Conservation (phyloP, 495 filamentous ascomycete species). For the Parachaetomium inaequale region DNA sequence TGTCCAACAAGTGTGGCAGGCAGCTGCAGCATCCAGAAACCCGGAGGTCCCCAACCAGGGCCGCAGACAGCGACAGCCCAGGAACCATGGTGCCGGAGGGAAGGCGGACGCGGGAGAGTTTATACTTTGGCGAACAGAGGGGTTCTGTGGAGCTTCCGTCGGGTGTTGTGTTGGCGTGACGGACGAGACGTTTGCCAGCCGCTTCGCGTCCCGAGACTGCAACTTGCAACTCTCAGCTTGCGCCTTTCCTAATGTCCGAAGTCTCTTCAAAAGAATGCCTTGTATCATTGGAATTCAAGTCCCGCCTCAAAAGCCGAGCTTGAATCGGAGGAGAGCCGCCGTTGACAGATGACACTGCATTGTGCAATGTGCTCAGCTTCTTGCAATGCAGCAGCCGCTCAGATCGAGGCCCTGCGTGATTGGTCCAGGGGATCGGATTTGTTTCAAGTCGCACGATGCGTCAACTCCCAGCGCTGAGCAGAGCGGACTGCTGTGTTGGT, state of each 20-base stretch:
- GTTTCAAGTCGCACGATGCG: slow-evolving; percentile 29
- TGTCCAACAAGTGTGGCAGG: slow-evolving; percentile 9
- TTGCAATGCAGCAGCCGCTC: background rate
- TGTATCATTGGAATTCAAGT: background rate
- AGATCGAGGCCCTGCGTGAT: slow-evolving; percentile 20
- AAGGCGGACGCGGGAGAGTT: slow-evolving; percentile 12
- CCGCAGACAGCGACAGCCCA: slow-evolving; percentile 21
- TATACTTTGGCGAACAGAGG: slow-evolving; percentile 2
- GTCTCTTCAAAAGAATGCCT: no score
- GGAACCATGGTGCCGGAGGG: slow-evolving; percentile 16
- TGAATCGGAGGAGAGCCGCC: slow-evolving; percentile 8
- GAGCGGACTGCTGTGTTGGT: background rate
- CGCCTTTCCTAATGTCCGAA: background rate
- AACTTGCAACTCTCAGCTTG: background rate
- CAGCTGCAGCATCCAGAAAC: slow-evolving; percentile 16
- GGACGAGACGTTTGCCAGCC: background rate
- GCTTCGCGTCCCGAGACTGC: background rate
- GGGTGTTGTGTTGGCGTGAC: background rate
- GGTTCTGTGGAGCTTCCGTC: background rate
- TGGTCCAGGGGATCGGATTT: slow-evolving; percentile 23
- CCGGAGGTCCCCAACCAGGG: slow-evolving; percentile 31
- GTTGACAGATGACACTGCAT: slow-evolving; percentile 20
- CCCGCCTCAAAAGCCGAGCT: background rate
- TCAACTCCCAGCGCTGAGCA: background rate
- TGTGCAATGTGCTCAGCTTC: slow-evolving; percentile 6